These are phyloP conservation scores for Carpinus fangiana DNA, from an alignment of 306 rosid genomes.

Conservation along the genomic window DNA sequence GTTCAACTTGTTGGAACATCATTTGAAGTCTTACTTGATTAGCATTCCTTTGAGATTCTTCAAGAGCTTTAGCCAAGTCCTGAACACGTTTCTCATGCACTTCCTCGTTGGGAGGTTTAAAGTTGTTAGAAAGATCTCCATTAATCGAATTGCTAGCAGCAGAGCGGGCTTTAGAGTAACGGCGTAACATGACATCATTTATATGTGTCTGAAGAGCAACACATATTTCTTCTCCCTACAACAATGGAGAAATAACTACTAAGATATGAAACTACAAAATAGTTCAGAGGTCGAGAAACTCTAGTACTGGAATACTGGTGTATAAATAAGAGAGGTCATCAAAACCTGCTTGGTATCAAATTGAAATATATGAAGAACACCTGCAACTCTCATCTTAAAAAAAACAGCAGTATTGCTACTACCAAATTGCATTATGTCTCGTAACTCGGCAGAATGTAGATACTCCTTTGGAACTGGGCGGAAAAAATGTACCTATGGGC, in stretches of 20 bases:
- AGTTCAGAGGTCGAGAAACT: slow-evolving; percentile 5
- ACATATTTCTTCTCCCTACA: slow-evolving; percentile 96
- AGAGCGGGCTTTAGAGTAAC: slow-evolving; percentile 79
- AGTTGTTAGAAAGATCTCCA: slow-evolving; percentile 59
- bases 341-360: slow-evolving; percentile 93
- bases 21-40: slow-evolving; percentile 61
- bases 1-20: slow-evolving; percentile 11
- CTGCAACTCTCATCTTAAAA: slow-evolving; percentile 98
- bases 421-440: slow-evolving; percentile 98
- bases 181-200: slow-evolving; percentile 89
- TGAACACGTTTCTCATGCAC: slow-evolving; percentile 62
- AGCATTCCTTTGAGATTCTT: slow-evolving; percentile 75
- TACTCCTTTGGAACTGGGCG: slow-evolving; percentile 97
- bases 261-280: slow-evolving; percentile 8
- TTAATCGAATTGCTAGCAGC: slow-evolving; percentile 47
- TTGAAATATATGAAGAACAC: slow-evolving; percentile 93
- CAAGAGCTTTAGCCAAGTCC: slow-evolving; percentile 72
- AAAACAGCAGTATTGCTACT: slow-evolving; percentile 97
- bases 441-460: slow-evolving; percentile 90
- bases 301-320: slow-evolving; percentile 1
- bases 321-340: slow-evolving; percentile 18
- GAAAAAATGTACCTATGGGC: slow-evolving; percentile 78
- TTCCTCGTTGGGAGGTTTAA: slow-evolving; percentile 57
- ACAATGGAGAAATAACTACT: slow-evolving; percentile 21
- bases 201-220: slow-evolving; percentile 95